phyloP scores from a whole-genome alignment of 768 basidiomycete species.

The Psilocybe azurescens region DNA sequence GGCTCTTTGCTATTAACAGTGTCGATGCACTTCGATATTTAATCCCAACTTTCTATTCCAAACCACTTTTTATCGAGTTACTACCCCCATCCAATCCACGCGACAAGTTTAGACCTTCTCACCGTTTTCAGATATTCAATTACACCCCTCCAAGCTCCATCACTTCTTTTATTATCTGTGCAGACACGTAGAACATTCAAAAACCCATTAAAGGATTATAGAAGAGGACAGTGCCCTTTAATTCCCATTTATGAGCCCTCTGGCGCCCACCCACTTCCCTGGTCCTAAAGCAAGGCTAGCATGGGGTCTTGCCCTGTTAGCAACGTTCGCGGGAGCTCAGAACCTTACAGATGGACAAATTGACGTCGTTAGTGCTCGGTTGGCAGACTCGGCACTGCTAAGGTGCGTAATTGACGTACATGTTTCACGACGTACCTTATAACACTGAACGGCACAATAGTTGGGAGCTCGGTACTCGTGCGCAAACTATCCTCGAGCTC shows the following conservation, averaged over 20 bases:
- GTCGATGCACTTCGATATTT: not conserved
- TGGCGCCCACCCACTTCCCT: not conserved
- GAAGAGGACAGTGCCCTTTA: not conserved
- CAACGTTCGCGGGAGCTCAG: conserved; percentile 25
- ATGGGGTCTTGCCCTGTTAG: conserved; percentile 7
- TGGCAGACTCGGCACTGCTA: conserved; percentile 40
- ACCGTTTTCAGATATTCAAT: conserved; percentile 1
- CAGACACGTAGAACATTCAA: conserved; percentile 13
- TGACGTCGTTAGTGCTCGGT: conserved; percentile 35
- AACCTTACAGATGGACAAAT: conserved; percentile 39
- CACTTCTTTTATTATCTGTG: conserved; percentile 6
- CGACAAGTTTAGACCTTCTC: conserved; percentile 7
- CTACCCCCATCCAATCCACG: not conserved
- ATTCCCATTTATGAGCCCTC: not conserved
- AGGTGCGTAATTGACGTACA: conserved; percentile 34
- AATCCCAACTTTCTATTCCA: not conserved
- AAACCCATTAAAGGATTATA: not conserved
- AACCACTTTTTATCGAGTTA: not conserved
- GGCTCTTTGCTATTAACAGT: not conserved
- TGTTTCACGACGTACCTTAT: not conserved
- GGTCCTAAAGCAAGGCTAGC: not conserved
- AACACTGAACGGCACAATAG: conserved; percentile 26
- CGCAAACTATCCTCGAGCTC: conserved; percentile 53
- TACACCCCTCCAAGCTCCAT: not conserved
- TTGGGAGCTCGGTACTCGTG: conserved; percentile 62